Base-by-base conservation (phyloP, 148 eudicot genomes). In the Arbutus unedo region DNA sequence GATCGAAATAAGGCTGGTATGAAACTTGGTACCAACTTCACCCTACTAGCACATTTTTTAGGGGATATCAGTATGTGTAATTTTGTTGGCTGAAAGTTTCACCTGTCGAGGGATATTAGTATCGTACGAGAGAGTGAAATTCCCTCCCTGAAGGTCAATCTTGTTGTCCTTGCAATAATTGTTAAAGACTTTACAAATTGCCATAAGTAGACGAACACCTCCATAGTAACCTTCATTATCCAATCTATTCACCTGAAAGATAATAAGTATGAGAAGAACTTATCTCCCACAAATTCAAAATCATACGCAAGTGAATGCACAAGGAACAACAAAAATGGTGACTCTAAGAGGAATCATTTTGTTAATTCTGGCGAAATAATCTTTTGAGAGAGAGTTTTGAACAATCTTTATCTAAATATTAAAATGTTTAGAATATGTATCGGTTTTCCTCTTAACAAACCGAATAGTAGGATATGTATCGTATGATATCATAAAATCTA, bases 91-190 rank as follows among this genome's bases (percentile, higher is more conserved):
- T 18, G 73, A 53, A 83, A 31, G 73, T 50, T 81, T 77, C 76
- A 94, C 99, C 99, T 96, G 99, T 44, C 97, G 96, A 86, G 99
- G 99, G 81, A 96, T 96, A 83, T 91, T 94, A 43, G 98, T 94
- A 23, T 96, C 99, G 56, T 96, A 94, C 5, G 99, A 96, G 25
- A 96, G 85, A 44, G 92, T 90, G 59, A 96, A 96, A 67, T 92
- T 94, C 55, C 92, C 86, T 44, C 90, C 89, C 60, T 89, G 85
- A 77, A 94, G 91, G 64, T 83, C 78, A 79, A 96, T 92, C 71
- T 84, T 81, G 43, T 91, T 90, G 31, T 90, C 90, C 81, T 90
- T 85, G 88, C 99, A 96, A 83, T 94, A 90, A 21, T 87, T 92
- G 82, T 81, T 76, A 66, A 96, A 96, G n/a, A 93, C 88, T 87